phyloP scores from a whole-genome alignment of 257 asterid species.

The Rhazya stricta region DNA sequence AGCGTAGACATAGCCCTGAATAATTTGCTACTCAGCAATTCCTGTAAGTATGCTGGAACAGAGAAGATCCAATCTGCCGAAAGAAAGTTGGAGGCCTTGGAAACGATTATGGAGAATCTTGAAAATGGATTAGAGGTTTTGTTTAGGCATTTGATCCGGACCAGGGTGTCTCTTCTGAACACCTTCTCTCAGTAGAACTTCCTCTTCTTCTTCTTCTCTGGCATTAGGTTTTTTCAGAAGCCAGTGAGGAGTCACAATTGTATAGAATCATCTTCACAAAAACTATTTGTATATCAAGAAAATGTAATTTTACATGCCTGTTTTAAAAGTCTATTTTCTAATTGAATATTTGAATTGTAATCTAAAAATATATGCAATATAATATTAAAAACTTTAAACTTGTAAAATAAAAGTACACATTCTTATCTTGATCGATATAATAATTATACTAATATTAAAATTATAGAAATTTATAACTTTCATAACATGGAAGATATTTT shows the following conservation, averaged over 20 bases:
- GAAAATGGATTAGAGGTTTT: slow-evolving; percentile 26
- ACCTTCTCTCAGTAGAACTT: slow-evolving; percentile 16
- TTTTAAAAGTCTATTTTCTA: not conserved
- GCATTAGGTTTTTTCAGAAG: not conserved
- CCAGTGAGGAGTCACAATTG: not conserved
- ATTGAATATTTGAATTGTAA: no score
- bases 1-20: slow-evolving; percentile 25
- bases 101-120: slow-evolving; percentile 20
- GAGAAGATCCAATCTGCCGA: slow-evolving; percentile 25
- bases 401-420: no score
- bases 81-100: slow-evolving; percentile 27
- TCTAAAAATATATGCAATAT: no score
- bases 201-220: not conserved
- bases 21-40: slow-evolving; percentile 12
- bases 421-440: no score
- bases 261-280: not conserved
- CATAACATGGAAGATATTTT: no score
- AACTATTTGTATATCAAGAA: not conserved
- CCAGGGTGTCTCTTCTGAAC: slow-evolving; percentile 36
- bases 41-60: slow-evolving; percentile 9
- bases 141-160: slow-evolving; percentile 31
- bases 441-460: no score
- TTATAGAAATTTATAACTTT: no score
- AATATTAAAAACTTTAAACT: no score
- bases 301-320: not conserved